phyloP scores from a whole-genome alignment of 2,329 filamentous ascomycete species.

The Fonsecaea pugnacius region DNA sequence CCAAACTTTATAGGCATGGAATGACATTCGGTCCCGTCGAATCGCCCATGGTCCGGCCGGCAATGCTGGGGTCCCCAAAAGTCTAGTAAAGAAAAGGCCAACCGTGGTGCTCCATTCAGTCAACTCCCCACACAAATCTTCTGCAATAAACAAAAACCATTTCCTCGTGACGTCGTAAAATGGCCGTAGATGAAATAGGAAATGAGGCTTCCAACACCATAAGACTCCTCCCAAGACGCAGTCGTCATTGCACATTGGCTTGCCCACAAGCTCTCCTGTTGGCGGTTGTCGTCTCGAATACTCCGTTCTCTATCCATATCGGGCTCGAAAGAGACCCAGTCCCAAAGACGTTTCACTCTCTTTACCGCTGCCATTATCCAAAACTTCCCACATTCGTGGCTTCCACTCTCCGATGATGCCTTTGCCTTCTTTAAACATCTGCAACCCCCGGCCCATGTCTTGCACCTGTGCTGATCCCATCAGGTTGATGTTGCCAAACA shows the following conservation, averaged over 20 bases:
- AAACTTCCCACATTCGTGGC: slow-evolving; percentile 37
- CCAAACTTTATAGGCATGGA: not conserved
- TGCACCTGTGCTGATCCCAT: slow-evolving; percentile 28
- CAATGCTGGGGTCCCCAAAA: not conserved
- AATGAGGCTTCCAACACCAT: not conserved
- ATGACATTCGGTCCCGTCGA: not conserved
- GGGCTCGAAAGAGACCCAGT: slow-evolving; percentile 36
- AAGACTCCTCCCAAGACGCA: slow-evolving; percentile 1
- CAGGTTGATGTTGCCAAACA: slow-evolving; percentile 36
- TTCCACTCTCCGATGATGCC: slow-evolving; percentile 36
- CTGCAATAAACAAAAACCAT: not conserved
- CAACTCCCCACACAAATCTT: not conserved
- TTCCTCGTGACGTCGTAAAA: slow-evolving; percentile 12
- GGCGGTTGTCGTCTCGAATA: not conserved
- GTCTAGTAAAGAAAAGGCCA: not conserved
- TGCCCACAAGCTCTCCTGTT: not conserved
- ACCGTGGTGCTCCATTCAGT: not conserved
- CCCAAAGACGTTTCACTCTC: slow-evolving; percentile 36
- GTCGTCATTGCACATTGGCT: not conserved
- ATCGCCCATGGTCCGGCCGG: slow-evolving; percentile 1
- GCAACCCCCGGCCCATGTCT: slow-evolving; percentile 34
- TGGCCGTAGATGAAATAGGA: slow-evolving; percentile 5
- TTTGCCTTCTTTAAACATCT: slow-evolving; percentile 34
- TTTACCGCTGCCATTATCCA: slow-evolving; percentile 36
- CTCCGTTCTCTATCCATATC: slow-evolving; percentile 21